A percentile compares a stretch with the other conserved stretches of the same genome.
Conservation (phyloP, 192 early-diverging fungal genomes). For the Entophlyctis helioformis region DNA sequence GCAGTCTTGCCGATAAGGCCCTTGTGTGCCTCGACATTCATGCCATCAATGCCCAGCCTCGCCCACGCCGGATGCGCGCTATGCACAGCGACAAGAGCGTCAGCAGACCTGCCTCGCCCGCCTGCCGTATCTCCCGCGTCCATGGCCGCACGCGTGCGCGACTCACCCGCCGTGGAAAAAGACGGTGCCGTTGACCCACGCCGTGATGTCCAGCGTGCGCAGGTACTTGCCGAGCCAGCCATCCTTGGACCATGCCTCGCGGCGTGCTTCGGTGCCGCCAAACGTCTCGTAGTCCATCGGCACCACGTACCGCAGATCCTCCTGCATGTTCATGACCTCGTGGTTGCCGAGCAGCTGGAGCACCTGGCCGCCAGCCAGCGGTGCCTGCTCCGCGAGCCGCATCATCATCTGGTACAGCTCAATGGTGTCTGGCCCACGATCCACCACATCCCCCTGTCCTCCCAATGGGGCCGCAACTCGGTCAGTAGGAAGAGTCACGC, state of each 20-base stretch:
- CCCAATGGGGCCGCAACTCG: too few relatives aligned
- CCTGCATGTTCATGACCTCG: slow-evolving; percentile 52
- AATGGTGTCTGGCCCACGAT: slow-evolving; percentile 63
- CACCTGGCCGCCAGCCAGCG: slow-evolving; percentile 34
- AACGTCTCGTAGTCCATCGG: slow-evolving; percentile 38
- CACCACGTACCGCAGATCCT: slow-evolving; percentile 48
- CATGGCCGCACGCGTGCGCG: background rate
- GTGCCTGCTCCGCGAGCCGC: slow-evolving; percentile 43
- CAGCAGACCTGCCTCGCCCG: background rate
- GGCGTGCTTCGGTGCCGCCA: slow-evolving; percentile 28
- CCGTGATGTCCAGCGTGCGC: slow-evolving; percentile 25
- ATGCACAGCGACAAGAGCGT: background rate
- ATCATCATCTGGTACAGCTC: slow-evolving; percentile 47
- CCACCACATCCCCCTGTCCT: slow-evolving; percentile 70
- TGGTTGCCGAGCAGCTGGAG: slow-evolving; percentile 19
- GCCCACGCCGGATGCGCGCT: slow-evolving; percentile 22
- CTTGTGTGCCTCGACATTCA: slow-evolving; percentile 29
- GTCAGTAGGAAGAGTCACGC: too few relatives aligned
- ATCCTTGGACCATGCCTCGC: slow-evolving; percentile 26
- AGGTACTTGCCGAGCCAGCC: slow-evolving; percentile 44
- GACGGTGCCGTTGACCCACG: slow-evolving; percentile 33
- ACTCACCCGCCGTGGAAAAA: slow-evolving; percentile 51
- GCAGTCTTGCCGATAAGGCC: slow-evolving; percentile 7
- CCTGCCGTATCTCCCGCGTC: too few relatives aligned
- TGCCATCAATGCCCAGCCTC: slow-evolving; percentile 27